A percentile compares a stretch with the other conserved stretches of the same genome.
Conservation (phyloP, 1,284 basidiomycete genomes). For the Tetrapyrgos nigripes region DNA sequence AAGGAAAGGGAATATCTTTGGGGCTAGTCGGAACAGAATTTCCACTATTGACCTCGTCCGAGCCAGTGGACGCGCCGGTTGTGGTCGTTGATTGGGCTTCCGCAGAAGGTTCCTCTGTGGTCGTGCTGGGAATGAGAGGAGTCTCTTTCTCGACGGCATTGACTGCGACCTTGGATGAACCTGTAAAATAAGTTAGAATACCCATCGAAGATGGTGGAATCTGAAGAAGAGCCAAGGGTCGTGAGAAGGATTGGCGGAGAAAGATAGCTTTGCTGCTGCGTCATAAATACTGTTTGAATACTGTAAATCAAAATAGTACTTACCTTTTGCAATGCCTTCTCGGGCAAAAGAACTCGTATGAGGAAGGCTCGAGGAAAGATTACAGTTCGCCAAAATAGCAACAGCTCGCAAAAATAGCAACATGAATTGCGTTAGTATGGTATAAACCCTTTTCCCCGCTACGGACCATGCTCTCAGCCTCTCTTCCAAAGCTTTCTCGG, state of each 20-base stretch:
- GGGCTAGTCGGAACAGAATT: conserved; percentile 15
- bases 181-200: conserved; percentile 19
- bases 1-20: conserved; percentile 13
- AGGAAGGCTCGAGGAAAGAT: too few species aligned
- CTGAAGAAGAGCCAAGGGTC: background rate
- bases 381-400: too few species aligned
- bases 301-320: too few species aligned
- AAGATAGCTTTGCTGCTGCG: background rate
- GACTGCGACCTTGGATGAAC: conserved; percentile 1
- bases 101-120: background rate
- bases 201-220: conserved; percentile 14
- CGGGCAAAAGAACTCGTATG: too few species aligned
- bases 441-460: too few species aligned
- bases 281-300: too few species aligned
- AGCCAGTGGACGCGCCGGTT: background rate
- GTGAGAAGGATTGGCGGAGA: background rate
- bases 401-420: too few species aligned
- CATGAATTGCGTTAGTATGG: too few species aligned
- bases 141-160: conserved; percentile 7
- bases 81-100: background rate
- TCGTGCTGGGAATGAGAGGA: background rate
- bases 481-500: background rate
- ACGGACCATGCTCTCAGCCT: too few species aligned
- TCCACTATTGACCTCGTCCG: background rate
- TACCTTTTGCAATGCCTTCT: too few species aligned